A percentile compares a stretch with the other conserved stretches of the same genome.
These are phyloP conservation scores for Mortierella claussenii DNA, from an alignment of 192 early-diverging fungal species.

Conservation along the genomic window DNA sequence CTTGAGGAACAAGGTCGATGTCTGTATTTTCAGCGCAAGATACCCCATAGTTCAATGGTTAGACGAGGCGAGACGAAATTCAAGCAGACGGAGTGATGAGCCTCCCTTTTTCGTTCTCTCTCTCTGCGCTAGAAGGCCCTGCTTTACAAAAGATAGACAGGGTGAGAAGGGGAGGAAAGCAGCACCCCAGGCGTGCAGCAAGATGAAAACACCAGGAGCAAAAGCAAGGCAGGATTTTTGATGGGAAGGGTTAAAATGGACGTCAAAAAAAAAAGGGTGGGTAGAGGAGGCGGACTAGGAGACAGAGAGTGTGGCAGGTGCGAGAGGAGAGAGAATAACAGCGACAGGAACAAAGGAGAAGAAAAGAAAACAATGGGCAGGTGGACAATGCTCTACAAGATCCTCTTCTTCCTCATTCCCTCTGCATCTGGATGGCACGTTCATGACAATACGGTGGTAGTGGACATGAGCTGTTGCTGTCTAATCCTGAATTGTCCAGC, in stretches of 20 bases:
- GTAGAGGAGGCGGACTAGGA: background rate
- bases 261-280: background rate
- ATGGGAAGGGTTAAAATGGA: background rate
- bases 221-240: background rate
- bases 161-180: no score
- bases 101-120: no score
- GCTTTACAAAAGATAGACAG: no score
- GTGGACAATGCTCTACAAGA: no score
- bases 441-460: no score
- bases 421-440: no score
- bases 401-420: no score
- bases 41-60: slow-evolving; percentile 48
- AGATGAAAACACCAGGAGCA: background rate
- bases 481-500: no score
- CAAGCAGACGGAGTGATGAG: background rate
- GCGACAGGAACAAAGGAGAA: background rate
- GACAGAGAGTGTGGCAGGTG: background rate
- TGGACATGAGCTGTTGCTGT: no score
- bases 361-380: no score
- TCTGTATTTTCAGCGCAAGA: slow-evolving; percentile 43
- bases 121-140: no score
- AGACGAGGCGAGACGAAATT: background rate
- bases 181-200: no score
- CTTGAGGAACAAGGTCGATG: slow-evolving; percentile 43
- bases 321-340: background rate